Base-by-base conservation (phyloP, 129 eudicot genomes). In the Kitagawia praeruptora region DNA sequence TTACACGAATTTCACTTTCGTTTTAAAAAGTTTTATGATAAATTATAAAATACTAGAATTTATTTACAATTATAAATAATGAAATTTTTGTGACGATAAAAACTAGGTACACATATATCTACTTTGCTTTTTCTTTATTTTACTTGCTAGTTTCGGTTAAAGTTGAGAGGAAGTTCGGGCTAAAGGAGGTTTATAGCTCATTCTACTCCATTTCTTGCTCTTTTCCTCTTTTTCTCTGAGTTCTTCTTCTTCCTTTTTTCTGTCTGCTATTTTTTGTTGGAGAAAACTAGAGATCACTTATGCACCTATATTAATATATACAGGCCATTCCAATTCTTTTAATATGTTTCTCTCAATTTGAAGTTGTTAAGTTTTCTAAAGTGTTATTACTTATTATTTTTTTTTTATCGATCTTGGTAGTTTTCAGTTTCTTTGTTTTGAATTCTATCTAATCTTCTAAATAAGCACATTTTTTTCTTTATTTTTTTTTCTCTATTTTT, bases 121-220 rank as follows among this genome's bases (percentile, higher is more conserved):
- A 56, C 66, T 23, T 56, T 56, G 63, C 89, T 87, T 91, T 89
- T 87, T 84, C 90, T 87, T 91, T 91, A 82, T 85, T 40, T 16
- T 13, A 28, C 86, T 85, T 87, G 75, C 87, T 81, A 81, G 86
- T 21, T 79, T 86, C 86, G 51, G 91, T 85, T 87, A 91, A 88
- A 88, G 92, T 85, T 76, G 77, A 84, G 77, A 86, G 75, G 85
- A 83, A 91, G 85, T 89, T 85, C 87, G 87, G 85, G 81, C 85
- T 85, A 85, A 89, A 87, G 91, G 87, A 54, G 83, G 76, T 84
- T 85, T 80, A 83, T 83, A 86, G 75, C 86, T 78, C 78, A 54
- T 80, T 54, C 63, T 6, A 1, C 75, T 74, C 85, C 61, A 39
- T 42, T 45, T 72, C 76, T 77, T 70, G 58, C 80, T 77, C 49